A percentile compares a stretch with the other conserved stretches of the same genome.
These are phyloP conservation scores for Nakazawaea sp. DNA, from an alignment of 805 yeast genomes.

Conservation along the genomic window DNA sequence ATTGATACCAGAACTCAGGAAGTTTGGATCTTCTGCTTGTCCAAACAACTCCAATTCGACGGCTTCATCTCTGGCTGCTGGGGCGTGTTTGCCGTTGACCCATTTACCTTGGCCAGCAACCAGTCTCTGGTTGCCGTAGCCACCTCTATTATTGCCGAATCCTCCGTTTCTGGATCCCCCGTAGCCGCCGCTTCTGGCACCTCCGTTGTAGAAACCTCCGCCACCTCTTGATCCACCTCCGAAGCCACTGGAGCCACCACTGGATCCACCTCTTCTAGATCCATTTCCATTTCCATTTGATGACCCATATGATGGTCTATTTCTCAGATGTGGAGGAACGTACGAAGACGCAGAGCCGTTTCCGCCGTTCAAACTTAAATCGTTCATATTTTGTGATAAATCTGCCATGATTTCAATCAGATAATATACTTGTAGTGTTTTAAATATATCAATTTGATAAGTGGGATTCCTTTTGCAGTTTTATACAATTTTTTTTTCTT, in stretches of 20 bases:
- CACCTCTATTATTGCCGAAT: constrained; percentile 13
- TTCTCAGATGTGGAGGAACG: constrained; percentile 45
- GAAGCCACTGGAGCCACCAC: constrained; percentile 15
- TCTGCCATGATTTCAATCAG: constrained; percentile 55
- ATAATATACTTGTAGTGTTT: too few relatives aligned
- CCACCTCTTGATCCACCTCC: constrained; percentile 21
- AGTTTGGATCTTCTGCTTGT: constrained; percentile 58
- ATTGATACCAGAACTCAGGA: constrained; percentile 95
- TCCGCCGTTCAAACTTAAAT: constrained; percentile 43
- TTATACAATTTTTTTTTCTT: too few relatives aligned
- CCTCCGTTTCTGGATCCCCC: constrained; percentile 27
- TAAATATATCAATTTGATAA: too few relatives aligned
- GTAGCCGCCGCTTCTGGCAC: constrained; percentile 25
- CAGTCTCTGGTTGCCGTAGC: constrained; percentile 19
- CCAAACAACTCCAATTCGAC: constrained; percentile 84
- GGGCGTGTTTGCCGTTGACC: constrained; percentile 82
- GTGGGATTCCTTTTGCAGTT: too few relatives aligned
- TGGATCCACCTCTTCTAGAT: constrained; percentile 16
- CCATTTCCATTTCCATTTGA: neutral
- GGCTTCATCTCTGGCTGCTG: constrained; percentile 64
- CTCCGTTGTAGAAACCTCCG: constrained; percentile 24
- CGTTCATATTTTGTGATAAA: constrained; percentile 49
- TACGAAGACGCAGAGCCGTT: constrained; percentile 18
- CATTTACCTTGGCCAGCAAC: constrained; percentile 70
- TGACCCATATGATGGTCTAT: constrained; percentile 12